Evolutionary conservation across 2,329 filamentous ascomycete genomes (phyloP).

Genomic region (Apiospora sp.): DNA sequence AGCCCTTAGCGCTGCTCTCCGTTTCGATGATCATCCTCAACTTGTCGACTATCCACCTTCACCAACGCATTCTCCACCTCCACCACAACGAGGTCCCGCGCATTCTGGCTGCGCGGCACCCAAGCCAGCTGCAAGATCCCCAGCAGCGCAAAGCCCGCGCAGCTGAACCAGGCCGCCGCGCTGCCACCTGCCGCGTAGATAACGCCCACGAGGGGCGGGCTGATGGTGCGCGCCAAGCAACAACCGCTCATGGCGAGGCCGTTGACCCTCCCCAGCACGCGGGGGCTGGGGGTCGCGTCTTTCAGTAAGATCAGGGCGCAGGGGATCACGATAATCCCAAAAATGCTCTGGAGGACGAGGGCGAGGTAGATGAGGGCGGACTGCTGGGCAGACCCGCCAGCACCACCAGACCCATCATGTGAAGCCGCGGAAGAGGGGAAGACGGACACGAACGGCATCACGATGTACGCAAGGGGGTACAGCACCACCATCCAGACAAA

Average conservation of each 20-base stretch:
- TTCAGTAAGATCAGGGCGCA: conserved; percentile 76
- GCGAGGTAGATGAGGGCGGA: conserved; percentile 72
- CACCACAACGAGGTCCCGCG: conserved; percentile 32
- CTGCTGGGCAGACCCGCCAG: conserved; percentile 46
- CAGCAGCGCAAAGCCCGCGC: conserved; percentile 39
- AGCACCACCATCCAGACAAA: conserved; percentile 71
- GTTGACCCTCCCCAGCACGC: conserved; percentile 74
- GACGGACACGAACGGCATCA: conserved; percentile 72
- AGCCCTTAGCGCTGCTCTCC: neutral
- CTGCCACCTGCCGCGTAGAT: conserved; percentile 69
- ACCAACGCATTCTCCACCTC: conserved; percentile 24
- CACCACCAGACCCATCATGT: too few relatives aligned
- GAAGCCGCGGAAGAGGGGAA: conserved; percentile 51
- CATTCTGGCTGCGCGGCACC: conserved; percentile 41
- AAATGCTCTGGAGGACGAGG: conserved; percentile 70
- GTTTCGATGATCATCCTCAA: too few relatives aligned
- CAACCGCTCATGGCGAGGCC: conserved; percentile 75
- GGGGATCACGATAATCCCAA: conserved; percentile 73
- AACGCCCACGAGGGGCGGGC: conserved; percentile 72
- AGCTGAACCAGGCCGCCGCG: conserved; percentile 52
- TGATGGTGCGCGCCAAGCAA: conserved; percentile 74
- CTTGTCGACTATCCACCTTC: neutral
- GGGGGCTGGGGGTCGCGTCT: conserved; percentile 70
- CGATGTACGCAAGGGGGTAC: conserved; percentile 72
- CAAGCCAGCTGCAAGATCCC: conserved; percentile 42